A percentile compares a stretch with the other conserved stretches of the same genome.
These are phyloP conservation scores for Ceratocystis lukuohia DNA, from an alignment of 2,329 filamentous ascomycete genomes.

Conservation along the genomic window DNA sequence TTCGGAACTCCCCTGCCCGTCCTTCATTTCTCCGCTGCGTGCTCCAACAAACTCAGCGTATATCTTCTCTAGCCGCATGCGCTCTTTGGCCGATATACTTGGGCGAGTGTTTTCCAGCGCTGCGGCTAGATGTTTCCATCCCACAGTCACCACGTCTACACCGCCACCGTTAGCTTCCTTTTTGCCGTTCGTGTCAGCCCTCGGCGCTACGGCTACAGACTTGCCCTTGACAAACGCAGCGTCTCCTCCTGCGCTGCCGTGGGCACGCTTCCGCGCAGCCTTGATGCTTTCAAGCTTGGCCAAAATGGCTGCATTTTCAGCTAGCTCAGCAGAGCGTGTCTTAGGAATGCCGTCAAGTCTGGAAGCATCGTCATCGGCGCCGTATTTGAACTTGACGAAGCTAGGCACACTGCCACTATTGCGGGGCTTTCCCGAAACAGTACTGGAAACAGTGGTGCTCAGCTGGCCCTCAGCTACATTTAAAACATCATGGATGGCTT, in stretches of 20 bases:
- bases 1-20: constrained; percentile 81
- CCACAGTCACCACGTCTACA: constrained; percentile 57
- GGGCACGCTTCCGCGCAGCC: constrained; percentile 40
- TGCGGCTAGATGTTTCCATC: constrained; percentile 69
- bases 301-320: constrained; percentile 64
- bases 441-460: constrained; percentile 26
- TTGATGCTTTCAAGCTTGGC: constrained; percentile 75
- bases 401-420: constrained; percentile 29
- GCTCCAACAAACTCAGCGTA: constrained; percentile 89
- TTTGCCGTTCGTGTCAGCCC: not conserved
- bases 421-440: constrained; percentile 8
- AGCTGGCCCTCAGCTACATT: constrained; percentile 38
- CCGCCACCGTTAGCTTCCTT: not conserved
- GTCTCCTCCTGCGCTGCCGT: constrained; percentile 21
- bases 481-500: constrained; percentile 89
- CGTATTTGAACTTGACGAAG: constrained; percentile 78
- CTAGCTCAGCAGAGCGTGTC: constrained; percentile 43
- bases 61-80: constrained; percentile 59
- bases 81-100: constrained; percentile 71
- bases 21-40: constrained; percentile 87
- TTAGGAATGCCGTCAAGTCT: constrained; percentile 30
- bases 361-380: constrained; percentile 39
- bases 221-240: constrained; percentile 22
- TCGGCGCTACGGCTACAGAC: constrained; percentile 29
- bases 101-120: constrained; percentile 64